Percentiles rank a stretch among this genome's conserved stretches.
These are phyloP conservation scores for Plectosphaerella cucumerina DNA, from an alignment of 2,329 filamentous ascomycete species.

Conservation along the genomic window DNA sequence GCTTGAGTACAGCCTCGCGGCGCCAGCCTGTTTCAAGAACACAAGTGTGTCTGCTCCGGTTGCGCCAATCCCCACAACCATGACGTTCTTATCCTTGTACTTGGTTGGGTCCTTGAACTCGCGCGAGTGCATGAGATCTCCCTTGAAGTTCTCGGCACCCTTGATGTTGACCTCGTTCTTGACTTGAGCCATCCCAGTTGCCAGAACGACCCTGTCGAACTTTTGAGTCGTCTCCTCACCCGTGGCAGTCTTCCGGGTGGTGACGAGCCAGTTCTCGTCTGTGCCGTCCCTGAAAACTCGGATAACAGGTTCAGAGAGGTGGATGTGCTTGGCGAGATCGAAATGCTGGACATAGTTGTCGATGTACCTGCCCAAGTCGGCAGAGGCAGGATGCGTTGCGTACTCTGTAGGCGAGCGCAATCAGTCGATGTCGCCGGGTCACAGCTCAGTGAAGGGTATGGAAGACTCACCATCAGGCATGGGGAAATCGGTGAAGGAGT, in stretches of 20 bases:
- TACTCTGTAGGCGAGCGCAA: conserved; percentile 14
- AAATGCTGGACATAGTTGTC: conserved; percentile 35
- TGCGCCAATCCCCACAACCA: conserved; percentile 75
- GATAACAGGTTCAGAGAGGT: conserved; percentile 4
- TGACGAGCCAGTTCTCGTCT: conserved; percentile 1
- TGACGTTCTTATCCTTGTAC: conserved; percentile 42
- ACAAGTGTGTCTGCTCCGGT: conserved; percentile 62
- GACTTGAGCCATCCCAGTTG: conserved; percentile 8
- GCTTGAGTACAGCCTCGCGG: conserved; percentile 9
- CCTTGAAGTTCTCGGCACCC: conserved; percentile 13
- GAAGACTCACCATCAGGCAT: conserved; percentile 30
- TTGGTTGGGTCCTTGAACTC: conserved; percentile 9
- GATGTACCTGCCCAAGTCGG: conserved; percentile 30
- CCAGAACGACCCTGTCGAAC: conserved; percentile 10
- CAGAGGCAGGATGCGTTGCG: conserved; percentile 17
- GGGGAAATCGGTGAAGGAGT: conserved; percentile 17
- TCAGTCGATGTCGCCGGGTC: not conserved
- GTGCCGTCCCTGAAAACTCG: conserved; percentile 7
- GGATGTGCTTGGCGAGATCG: conserved; percentile 26
- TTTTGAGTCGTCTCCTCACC: not conserved
- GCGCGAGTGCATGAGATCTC: conserved; percentile 10
- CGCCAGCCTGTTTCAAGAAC: conserved; percentile 5
- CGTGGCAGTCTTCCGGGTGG: not conserved
- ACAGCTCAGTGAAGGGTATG: not conserved
- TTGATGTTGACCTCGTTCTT: conserved; percentile 6